A percentile compares a stretch with the other conserved stretches of the same genome.
These are phyloP conservation scores for Zymoseptoria tritici DNA, from an alignment of 2,329 filamentous ascomycete species.

Conservation along the genomic window DNA sequence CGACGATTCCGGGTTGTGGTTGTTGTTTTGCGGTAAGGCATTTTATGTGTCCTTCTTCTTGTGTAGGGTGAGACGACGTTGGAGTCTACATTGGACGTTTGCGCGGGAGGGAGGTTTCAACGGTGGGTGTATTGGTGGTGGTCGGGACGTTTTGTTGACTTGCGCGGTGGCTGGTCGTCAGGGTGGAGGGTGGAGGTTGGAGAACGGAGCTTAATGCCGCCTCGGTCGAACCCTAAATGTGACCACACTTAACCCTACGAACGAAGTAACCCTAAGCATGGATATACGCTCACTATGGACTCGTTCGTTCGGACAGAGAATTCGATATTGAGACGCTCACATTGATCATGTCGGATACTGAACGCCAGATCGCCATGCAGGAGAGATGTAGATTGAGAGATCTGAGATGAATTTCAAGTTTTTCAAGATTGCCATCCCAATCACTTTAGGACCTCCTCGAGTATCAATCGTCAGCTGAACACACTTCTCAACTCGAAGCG, in stretches of 20 bases:
- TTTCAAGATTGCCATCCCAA: not conserved
- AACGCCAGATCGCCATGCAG: too few species aligned
- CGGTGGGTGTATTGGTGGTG: not conserved
- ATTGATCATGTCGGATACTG: too few species aligned
- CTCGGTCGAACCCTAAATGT: not conserved
- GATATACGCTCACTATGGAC: too few species aligned
- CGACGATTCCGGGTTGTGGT: slow-evolving; percentile 46
- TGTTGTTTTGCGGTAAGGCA: slow-evolving; percentile 34
- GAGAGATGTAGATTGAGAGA: too few species aligned
- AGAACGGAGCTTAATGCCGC: not conserved
- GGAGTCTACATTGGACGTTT: not conserved
- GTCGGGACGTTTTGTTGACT: not conserved
- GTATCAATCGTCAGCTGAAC: not conserved
- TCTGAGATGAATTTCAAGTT: too few species aligned
- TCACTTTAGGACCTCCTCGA: not conserved
- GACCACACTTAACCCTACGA: not conserved
- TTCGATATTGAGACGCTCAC: too few species aligned
- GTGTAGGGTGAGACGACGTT: not conserved
- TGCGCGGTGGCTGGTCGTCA: not conserved
- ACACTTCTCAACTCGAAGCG: not conserved
- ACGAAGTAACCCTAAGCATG: too few species aligned
- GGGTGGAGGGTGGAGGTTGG: slow-evolving; percentile 2
- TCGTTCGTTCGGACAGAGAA: too few species aligned
- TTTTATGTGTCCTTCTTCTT: slow-evolving; percentile 9
- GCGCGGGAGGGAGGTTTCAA: slow-evolving; percentile 1